Base-by-base conservation (phyloP, 108 stramenopile species). In the Nitzschia inconspicua region DNA sequence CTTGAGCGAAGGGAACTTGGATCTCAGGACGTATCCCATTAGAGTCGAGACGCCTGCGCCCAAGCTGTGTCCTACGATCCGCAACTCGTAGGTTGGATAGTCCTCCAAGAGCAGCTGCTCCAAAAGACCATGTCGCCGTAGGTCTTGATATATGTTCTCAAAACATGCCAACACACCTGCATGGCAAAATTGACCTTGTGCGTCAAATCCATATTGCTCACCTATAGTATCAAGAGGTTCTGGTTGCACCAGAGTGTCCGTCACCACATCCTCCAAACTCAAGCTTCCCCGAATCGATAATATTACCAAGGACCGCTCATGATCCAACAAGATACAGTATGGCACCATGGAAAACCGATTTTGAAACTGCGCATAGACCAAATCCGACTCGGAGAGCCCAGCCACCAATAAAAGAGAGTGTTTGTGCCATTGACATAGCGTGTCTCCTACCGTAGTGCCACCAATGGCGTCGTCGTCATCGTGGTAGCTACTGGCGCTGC, bases 201-300 rank as follows among this genome's bases (percentile, higher is more conserved):
- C 91, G 60, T 84, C 76, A 75, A 97, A 97, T 2, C 89, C 93
- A 68, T 80, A 94, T 43, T 89, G 72, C 40, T 76, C 62, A 27
- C 89, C 93, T 27, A 88, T 46, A 2, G 64, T 57, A 29, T 94
- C 88, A 19, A 95, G 60, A 11, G 86, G 72, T 48, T 76, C 79
- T 13, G 95, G 93, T 47, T 95, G 89, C 11, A 95, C 75, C 22
- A 88, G 63, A 0, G 87, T 93, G 65, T 98, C 98, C 10, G 87
- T 91, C n/a, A 98, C 72, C 60, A 92, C 88, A 61, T 98, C 98
- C 58, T 97, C 98, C 35, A 98, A 49, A 31, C 87, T 91, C 57
- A 98, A 77, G 30, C 95, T 96, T 39, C 98, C 98, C 30, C 98
- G 73, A 23, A 98, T 88, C 16, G 91, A 76, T 1, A 98, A 50